A percentile compares a stretch with the other conserved stretches of the same genome.
Evolutionary conservation across 2,329 filamentous ascomycete species (phyloP).

Genomic region (Dendryphion nanum): DNA sequence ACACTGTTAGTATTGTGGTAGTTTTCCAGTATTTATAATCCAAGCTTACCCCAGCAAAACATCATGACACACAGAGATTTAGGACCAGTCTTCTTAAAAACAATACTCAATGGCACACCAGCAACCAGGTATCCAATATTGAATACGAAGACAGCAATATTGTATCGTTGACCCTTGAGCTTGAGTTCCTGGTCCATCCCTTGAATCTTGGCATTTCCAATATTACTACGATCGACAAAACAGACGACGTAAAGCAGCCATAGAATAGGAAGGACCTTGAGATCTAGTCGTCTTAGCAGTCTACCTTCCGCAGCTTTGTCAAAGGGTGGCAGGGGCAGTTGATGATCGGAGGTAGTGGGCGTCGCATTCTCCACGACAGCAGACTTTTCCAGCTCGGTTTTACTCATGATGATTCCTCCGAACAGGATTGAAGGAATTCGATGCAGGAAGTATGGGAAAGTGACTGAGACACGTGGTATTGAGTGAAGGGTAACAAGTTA

Average conservation of each 20-base stretch:
- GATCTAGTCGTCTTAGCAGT: conserved; percentile 30
- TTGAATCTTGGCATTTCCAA: conserved; percentile 37
- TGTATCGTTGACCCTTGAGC: conserved; percentile 35
- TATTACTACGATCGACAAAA: conserved; percentile 33
- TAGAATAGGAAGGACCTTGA: conserved; percentile 28
- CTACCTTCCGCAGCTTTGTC: conserved; percentile 24
- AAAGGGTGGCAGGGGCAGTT: conserved; percentile 9
- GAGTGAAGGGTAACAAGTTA: conserved; percentile 1
- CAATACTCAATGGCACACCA: conserved; percentile 33
- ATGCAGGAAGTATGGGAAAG: neutral
- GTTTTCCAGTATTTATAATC: too few relatives aligned
- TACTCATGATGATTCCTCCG: neutral
- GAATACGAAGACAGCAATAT: conserved; percentile 39
- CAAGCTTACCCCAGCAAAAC: conserved; percentile 24
- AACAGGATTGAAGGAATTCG: neutral
- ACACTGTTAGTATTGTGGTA: neutral
- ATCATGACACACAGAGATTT: conserved; percentile 35
- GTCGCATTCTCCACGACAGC: too few relatives aligned
- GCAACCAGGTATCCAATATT: conserved; percentile 38
- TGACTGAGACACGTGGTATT: neutral
- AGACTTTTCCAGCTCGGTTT: neutral
- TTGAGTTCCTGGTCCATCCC: conserved; percentile 36
- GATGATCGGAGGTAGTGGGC: neutral
- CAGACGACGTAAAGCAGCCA: conserved; percentile 34
- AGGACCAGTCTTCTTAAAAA: conserved; percentile 34